phyloP scores from a whole-genome alignment of 2,329 filamentous ascomycete genomes.

The Fusarium neocosmosporiellum region DNA sequence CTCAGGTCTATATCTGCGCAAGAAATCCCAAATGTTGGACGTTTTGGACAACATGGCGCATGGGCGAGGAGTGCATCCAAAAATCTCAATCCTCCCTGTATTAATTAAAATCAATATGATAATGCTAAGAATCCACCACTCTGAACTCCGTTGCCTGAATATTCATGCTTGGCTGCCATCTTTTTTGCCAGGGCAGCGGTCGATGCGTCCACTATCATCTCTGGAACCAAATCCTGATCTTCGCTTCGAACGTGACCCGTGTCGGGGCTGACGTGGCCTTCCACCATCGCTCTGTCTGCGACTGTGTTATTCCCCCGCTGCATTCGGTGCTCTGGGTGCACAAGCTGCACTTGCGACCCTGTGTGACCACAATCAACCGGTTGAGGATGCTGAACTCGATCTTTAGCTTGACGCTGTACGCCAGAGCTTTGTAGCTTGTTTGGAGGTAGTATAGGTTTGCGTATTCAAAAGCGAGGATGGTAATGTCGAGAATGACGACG shows the following conservation, averaged over 20 bases:
- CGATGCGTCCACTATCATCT: neutral
- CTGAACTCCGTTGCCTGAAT: neutral
- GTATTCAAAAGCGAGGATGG: constrained; percentile 48
- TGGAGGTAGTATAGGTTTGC: constrained; percentile 50
- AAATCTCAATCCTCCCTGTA: neutral
- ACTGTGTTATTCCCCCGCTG: neutral
- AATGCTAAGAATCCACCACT: neutral
- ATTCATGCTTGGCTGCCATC: neutral
- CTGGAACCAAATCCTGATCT: neutral
- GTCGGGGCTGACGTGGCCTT: neutral
- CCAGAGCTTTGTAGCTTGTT: constrained; percentile 40
- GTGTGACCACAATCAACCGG: constrained; percentile 16
- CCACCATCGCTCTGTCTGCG: neutral
- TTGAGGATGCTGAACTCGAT: constrained; percentile 53
- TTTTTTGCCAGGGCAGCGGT: neutral
- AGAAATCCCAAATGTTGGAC: too few relatives aligned
- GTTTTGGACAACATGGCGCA: neutral
- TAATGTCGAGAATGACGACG: constrained; percentile 54
- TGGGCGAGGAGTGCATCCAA: neutral
- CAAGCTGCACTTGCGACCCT: neutral
- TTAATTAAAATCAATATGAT: neutral
- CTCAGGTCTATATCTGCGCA: neutral
- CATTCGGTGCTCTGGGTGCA: neutral
- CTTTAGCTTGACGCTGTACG: constrained; percentile 52
- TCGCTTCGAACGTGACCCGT: neutral